Percentiles rank a stretch among this genome's conserved stretches.
Conservation (phyloP, 2,329 filamentous ascomycete species). For the Graphilbum sp. region DNA sequence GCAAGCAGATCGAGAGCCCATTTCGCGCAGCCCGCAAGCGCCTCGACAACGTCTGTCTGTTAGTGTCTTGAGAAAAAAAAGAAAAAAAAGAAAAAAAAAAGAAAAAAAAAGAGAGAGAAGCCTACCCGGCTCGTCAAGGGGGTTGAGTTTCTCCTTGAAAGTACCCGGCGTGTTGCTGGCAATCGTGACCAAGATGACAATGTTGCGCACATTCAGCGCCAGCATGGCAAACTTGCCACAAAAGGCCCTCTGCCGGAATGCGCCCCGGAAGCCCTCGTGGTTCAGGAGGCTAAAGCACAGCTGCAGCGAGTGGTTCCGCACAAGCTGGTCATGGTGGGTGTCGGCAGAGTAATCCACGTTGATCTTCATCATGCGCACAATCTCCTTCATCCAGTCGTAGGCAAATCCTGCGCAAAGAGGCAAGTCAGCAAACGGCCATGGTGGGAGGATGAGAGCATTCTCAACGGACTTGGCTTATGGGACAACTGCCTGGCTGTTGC, state of each 20-base stretch:
- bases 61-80: neutral
- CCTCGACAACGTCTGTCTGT: conserved; percentile 48
- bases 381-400: conserved; percentile 45
- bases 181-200: conserved; percentile 48
- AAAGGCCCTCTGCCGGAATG: conserved; percentile 43
- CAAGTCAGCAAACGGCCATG: neutral
- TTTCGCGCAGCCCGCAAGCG: conserved; percentile 56
- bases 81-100: neutral
- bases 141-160: conserved; percentile 38
- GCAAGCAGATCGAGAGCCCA: conserved; percentile 62
- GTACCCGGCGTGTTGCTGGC: conserved; percentile 38
- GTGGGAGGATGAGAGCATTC: neutral
- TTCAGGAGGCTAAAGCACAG: conserved; percentile 65
- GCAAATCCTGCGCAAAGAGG: conserved; percentile 48
- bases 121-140: conserved; percentile 47
- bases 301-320: conserved; percentile 57
- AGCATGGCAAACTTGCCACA: conserved; percentile 60
- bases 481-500: conserved; percentile 42
- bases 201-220: conserved; percentile 58
- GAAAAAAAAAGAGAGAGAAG: too few species aligned
- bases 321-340: conserved; percentile 50
- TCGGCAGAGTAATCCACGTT: conserved; percentile 74
- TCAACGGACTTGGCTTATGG: conserved; percentile 19
- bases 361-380: conserved; percentile 53
- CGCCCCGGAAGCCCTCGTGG: conserved; percentile 56